Base-by-base conservation (phyloP, 352 stramenopile species). In the Phytophthora crassamura region DNA sequence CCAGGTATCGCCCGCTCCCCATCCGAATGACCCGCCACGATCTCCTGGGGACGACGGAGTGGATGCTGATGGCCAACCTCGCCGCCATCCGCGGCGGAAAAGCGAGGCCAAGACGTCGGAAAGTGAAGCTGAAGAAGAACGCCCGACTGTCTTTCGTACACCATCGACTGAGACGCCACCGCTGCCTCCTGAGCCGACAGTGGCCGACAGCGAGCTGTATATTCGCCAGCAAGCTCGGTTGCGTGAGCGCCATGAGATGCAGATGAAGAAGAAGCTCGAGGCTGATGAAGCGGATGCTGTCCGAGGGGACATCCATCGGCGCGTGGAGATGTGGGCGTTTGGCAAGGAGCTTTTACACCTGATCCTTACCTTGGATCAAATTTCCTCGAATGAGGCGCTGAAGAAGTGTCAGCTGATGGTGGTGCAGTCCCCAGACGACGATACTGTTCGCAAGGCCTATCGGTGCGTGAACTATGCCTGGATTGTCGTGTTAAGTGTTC, bases 361-460 rank as follows among this genome's bases (percentile, higher is more conserved):
- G 80, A 92, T 96, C 28, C 63, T 93, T 11, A 93, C 88, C 34
- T 78, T 96, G n/a, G 80, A 94, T 43, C 80, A 96, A 52, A 88
- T 96, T 41, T 85, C 84, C 5, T 79, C 74, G 2, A 90, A 79
- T 33, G 81, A 94, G 20, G 80, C 83, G 33, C 72, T 96, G 20
- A 80, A 84, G 50, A 86, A 90, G 34, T 91, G 78, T 15, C 83
- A 93, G 55, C 39, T 94, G 16, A 89, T 87, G 66, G 83, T 91
- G 4, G 82, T 94, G 11, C 82, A 94, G 55, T 92, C 86, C 1
- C 86, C 82, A 0, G 86, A 94, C 39, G 85, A 87, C 45, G 86
- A 96, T 40, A 93, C 83, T 9, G 74, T 94, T 33, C 81, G 85
- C 39, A 96, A 96, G 57, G 84, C 86, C 2, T 94, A 94, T 72